Evolutionary conservation across 192 early-diverging fungal genomes (phyloP), one percentile per base, ranked within the genome.

Genomic region (Backusella parvicylindrica): DNA sequence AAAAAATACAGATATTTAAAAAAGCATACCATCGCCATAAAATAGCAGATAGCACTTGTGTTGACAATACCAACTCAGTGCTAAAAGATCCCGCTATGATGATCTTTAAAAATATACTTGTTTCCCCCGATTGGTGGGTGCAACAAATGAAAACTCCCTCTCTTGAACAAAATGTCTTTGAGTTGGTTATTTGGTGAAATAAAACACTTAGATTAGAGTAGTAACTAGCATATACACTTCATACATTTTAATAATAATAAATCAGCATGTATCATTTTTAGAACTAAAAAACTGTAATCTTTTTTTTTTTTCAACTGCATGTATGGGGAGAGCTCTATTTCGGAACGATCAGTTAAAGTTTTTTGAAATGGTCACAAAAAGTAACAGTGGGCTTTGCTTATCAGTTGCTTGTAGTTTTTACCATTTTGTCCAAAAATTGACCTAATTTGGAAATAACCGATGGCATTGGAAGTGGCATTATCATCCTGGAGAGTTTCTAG

Each of bases 61-160:
- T 7, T 28, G 26, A 23, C 6, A 23, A 60, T 60, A 5, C 23
- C 8, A 13, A 9, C 12, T 26, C 53, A 21, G 1, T 60, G 23
- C 12, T 60, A 60, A 60, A 60, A 13, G 21, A 70, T 30, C 37
- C 68, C 26, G 68, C 68, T 8, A 13, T 70, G 18, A 70, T 70
- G 28, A 30, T 41, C 12, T 70, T 70, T 41, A 41, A 70, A 23
- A 70, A 47, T 41, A 47, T 70, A 23, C 15, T 41, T 15, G 68
- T 70, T 13, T 70, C 68, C 6, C 23, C 68, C 15, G 68, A 70
- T 16, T 70, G 68, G 68, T 70, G 68, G 68, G 40, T 70, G 2
- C 33, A 47, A 13, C 68, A 70, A 31, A 70, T 70, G 68, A 47
- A 70, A 6, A 23, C 28, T 6, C 37, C 68, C 3, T 12, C n/a